Percentiles rank a stretch among this genome's conserved stretches.
phyloP scores from a whole-genome alignment of 192 early-diverging fungal genomes.

The Helicostylum pulchrum region DNA sequence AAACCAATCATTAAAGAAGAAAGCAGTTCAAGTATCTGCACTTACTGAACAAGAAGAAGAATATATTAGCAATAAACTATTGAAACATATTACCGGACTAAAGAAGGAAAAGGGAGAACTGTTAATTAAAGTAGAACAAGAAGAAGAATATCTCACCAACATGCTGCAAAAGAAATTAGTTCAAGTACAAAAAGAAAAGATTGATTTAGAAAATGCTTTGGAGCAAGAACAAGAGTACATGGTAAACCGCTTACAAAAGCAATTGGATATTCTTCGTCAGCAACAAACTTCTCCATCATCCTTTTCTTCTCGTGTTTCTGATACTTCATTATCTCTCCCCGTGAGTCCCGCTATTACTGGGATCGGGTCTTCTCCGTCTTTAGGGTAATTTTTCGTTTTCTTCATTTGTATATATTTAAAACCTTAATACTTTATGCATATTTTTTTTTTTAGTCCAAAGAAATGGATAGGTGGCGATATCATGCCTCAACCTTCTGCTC shows the following conservation, averaged over 20 bases:
- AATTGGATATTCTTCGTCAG: constrained; percentile 58
- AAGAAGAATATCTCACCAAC: constrained; percentile 79
- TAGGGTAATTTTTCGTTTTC: not conserved
- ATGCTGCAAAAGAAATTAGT: constrained; percentile 70
- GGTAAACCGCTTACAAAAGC: constrained; percentile 84
- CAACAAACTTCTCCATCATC: constrained; percentile 10
- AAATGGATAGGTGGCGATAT: constrained; percentile 13
- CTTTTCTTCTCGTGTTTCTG: constrained; percentile 2
- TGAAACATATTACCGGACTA: constrained; percentile 67
- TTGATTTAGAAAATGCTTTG: constrained; percentile 83
- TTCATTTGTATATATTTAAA: not conserved
- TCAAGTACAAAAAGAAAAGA: constrained; percentile 78
- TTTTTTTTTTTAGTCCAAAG: constrained; percentile 24
- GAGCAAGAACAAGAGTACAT: constrained; percentile 92
- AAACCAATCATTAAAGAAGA: constrained; percentile 52
- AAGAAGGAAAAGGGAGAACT: constrained; percentile 79
- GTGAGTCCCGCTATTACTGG: not conserved
- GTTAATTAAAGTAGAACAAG: constrained; percentile 70
- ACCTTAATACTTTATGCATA: not conserved
- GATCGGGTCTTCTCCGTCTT: not conserved
- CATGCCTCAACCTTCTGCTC: not conserved
- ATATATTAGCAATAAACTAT: constrained; percentile 70
- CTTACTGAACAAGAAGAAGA: constrained; percentile 67
- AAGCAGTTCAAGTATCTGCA: constrained; percentile 52
- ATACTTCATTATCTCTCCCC: constrained; percentile 12